A percentile compares a stretch with the other conserved stretches of the same genome.
phyloP scores from a whole-genome alignment of 2,329 filamentous ascomycete genomes.

The Knoxdaviesia proteae region DNA sequence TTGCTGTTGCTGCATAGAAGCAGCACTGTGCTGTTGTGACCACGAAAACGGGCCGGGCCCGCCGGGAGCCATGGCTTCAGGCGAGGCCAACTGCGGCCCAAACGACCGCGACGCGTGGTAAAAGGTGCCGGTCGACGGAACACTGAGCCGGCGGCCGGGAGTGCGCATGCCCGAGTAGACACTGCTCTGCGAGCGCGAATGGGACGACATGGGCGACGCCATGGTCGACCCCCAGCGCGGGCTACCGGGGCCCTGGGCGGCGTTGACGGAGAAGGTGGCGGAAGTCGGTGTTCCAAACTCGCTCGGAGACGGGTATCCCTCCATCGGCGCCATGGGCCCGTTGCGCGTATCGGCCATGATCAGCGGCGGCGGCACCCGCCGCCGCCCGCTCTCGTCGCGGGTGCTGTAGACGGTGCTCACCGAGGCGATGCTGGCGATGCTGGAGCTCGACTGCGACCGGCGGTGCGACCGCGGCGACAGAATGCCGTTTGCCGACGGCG shows the following conservation, averaged over 20 bases:
- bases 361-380: slow-evolving; percentile 58
- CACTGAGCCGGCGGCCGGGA: slow-evolving; percentile 57
- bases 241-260: slow-evolving; percentile 32
- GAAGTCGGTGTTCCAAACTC: slow-evolving; percentile 71
- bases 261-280: slow-evolving; percentile 54
- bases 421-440: slow-evolving; percentile 57
- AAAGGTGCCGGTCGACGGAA: slow-evolving; percentile 47
- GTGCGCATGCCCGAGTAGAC: slow-evolving; percentile 43
- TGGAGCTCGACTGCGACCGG: slow-evolving; percentile 71
- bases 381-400: slow-evolving; percentile 32
- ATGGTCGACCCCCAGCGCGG: slow-evolving; percentile 47
- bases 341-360: slow-evolving; percentile 49
- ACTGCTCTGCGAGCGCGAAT: slow-evolving; percentile 52
- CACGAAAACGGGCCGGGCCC: slow-evolving; percentile 32
- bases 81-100: slow-evolving; percentile 40
- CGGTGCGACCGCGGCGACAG: slow-evolving; percentile 29
- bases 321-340: slow-evolving; percentile 43
- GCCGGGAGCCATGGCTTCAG: slow-evolving; percentile 32
- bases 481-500: too few species aligned
- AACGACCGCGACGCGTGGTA: slow-evolving; percentile 36
- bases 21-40: too few species aligned
- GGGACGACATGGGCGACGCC: slow-evolving; percentile 50
- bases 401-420: slow-evolving; percentile 42
- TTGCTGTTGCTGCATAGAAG: too few species aligned
- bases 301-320: slow-evolving; percentile 45